Conservation (phyloP, 2,329 filamentous ascomycete genomes). For the Stylonectria norvegica region DNA sequence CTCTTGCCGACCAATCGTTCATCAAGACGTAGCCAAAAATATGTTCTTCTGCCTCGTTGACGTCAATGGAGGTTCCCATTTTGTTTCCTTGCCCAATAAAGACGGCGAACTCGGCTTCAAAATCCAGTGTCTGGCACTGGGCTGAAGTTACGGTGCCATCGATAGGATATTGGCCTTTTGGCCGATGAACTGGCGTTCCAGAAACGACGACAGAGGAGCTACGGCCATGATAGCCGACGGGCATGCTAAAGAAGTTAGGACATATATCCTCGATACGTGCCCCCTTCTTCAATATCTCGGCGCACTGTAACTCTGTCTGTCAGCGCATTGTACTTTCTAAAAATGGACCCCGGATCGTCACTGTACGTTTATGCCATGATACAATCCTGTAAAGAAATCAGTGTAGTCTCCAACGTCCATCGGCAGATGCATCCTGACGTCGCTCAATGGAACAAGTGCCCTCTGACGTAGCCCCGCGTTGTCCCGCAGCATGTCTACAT, state of each 20-base stretch:
- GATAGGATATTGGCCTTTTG: slow-evolving; percentile 62
- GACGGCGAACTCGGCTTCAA: slow-evolving; percentile 68
- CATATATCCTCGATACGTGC: slow-evolving; percentile 74
- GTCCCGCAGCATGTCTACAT: slow-evolving; percentile 33
- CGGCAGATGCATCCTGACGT: slow-evolving; percentile 65
- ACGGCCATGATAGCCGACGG: slow-evolving; percentile 77
- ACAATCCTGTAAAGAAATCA: slow-evolving; percentile 76
- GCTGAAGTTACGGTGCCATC: slow-evolving; percentile 44
- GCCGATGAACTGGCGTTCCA: slow-evolving; percentile 67
- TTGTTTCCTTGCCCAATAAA: slow-evolving; percentile 61
- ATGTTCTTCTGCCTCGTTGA: slow-evolving; percentile 59
- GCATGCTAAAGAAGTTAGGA: slow-evolving; percentile 77
- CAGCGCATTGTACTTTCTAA: no score
- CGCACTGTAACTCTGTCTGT: no score
- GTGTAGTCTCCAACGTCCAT: slow-evolving; percentile 80
- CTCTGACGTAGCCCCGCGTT: slow-evolving; percentile 30
- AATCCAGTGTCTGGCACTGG: slow-evolving; percentile 47
- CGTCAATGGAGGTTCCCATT: slow-evolving; percentile 59
- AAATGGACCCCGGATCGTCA: no score
- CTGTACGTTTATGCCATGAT: slow-evolving; percentile 68
- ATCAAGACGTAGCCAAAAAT: slow-evolving; percentile 66
- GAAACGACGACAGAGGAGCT: slow-evolving; percentile 73
- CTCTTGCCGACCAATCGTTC: slow-evolving; percentile 58
- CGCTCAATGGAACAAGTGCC: slow-evolving; percentile 31
- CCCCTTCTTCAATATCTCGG: slow-evolving; percentile 68